A percentile compares a stretch with the other conserved stretches of the same genome.
Evolutionary conservation across 1,284 basidiomycete species (phyloP).

Genomic region (Singerocomus inundabilis): DNA sequence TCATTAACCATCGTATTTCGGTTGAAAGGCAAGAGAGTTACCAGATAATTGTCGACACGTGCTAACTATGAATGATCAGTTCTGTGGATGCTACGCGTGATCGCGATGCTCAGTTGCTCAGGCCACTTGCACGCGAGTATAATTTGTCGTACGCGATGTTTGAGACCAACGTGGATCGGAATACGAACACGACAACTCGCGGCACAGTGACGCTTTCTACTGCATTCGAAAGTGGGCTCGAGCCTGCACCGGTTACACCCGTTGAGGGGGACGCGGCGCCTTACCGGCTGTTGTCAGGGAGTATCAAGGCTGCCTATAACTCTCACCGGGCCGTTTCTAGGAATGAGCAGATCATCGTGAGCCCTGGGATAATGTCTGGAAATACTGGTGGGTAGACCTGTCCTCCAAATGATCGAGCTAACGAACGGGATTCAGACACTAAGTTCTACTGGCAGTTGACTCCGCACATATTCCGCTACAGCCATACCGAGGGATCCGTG

Average conservation of each 20-base stretch:
- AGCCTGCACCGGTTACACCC: slow-evolving; percentile 58
- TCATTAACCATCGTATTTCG: slow-evolving; percentile 45
- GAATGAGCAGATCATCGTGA: slow-evolving; percentile 40
- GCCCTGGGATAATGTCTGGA: slow-evolving; percentile 51
- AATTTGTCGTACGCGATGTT: slow-evolving; percentile 50
- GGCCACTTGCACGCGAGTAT: slow-evolving; percentile 41
- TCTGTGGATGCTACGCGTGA: slow-evolving; percentile 43
- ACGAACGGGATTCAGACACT: slow-evolving; percentile 37
- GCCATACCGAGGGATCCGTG: slow-evolving; percentile 33
- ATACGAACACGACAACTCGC: slow-evolving; percentile 23
- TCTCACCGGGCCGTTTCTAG: slow-evolving; percentile 34
- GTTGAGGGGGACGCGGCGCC: slow-evolving; percentile 41
- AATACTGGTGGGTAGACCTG: slow-evolving; percentile 30
- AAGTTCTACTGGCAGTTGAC: slow-evolving; percentile 48
- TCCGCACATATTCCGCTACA: slow-evolving; percentile 49
- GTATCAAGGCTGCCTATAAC: slow-evolving; percentile 47
- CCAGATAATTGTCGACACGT: not conserved
- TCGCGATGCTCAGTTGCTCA: slow-evolving; percentile 42
- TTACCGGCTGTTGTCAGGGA: slow-evolving; percentile 50
- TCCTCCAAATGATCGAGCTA: not conserved
- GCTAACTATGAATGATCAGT: slow-evolving; percentile 27
- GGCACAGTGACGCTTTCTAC: slow-evolving; percentile 43
- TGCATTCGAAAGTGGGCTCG: slow-evolving; percentile 39
- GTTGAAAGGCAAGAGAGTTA: slow-evolving; percentile 40
- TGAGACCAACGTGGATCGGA: slow-evolving; percentile 22